Evolutionary conservation across 2,329 filamentous ascomycete species (phyloP).

Genomic region (Beauveria asiatica): DNA sequence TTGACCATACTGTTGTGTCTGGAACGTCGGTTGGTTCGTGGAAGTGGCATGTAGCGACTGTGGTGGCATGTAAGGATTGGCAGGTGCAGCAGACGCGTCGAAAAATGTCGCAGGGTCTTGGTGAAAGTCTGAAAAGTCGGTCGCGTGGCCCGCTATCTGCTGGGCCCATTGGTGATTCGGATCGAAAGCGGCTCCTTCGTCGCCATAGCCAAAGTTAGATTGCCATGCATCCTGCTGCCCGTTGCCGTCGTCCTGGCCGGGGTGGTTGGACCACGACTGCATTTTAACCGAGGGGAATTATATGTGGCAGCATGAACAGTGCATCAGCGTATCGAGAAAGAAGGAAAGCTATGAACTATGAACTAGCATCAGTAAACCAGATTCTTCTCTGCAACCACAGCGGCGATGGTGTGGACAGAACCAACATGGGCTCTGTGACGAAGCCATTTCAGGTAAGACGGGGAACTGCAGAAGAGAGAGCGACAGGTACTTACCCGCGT

Average conservation of each 20-base stretch:
- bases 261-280: slow-evolving; percentile 31
- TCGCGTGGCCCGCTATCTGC: slow-evolving; percentile 24
- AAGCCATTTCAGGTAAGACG: background rate
- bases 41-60: slow-evolving; percentile 21
- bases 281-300: slow-evolving; percentile 22
- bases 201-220: slow-evolving; percentile 24
- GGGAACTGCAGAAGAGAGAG: background rate
- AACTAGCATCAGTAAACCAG: slow-evolving; percentile 2
- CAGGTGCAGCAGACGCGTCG: slow-evolving; percentile 21
- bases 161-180: slow-evolving; percentile 31
- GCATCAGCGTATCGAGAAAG: background rate
- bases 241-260: slow-evolving; percentile 29
- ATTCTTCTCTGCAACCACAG: background rate
- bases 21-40: slow-evolving; percentile 22
- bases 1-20: slow-evolving; percentile 26
- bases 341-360: slow-evolving; percentile 7
- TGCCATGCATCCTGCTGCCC: slow-evolving; percentile 28
- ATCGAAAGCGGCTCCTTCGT: slow-evolving; percentile 30
- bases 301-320: background rate
- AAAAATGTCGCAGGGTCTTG: slow-evolving; percentile 28
- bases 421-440: background rate
- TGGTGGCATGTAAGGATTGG: slow-evolving; percentile 24
- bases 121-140: slow-evolving; percentile 24
- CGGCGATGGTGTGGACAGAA: background rate
- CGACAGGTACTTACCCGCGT: slow-evolving; percentile 3